These are phyloP conservation scores for Gnaphalium uliginosum DNA, from an alignment of 129 eudicot species.

Conservation along the genomic window DNA sequence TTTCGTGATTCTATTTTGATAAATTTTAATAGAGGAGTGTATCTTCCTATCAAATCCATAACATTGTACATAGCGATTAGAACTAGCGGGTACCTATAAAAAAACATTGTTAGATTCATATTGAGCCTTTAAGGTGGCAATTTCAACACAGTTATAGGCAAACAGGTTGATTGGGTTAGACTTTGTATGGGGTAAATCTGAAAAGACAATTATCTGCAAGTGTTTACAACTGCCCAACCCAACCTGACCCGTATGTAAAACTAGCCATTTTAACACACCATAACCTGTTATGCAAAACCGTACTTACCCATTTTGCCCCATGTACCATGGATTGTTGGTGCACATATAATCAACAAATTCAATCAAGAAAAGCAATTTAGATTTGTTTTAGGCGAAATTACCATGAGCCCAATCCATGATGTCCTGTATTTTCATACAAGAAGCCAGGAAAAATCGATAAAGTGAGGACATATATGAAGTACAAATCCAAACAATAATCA, in stretches of 20 bases:
- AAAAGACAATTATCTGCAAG: not conserved
- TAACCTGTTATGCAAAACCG: no score
- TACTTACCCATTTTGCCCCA: not conserved
- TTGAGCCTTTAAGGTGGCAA: not conserved
- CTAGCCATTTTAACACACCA: no score
- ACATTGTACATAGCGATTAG: slow-evolving; percentile 65
- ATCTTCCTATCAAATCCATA: slow-evolving; percentile 60
- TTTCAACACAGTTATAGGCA: not conserved
- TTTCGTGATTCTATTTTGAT: slow-evolving; percentile 51
- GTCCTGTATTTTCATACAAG: slow-evolving; percentile 67
- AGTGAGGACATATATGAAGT: slow-evolving; percentile 57
- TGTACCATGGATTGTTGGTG: not conserved
- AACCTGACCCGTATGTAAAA: not conserved
- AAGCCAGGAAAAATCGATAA: slow-evolving; percentile 81
- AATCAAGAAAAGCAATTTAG: no score
- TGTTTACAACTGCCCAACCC: not conserved
- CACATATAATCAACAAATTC: not conserved
- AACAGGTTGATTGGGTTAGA: not conserved
- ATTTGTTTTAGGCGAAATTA: slow-evolving; percentile 20
- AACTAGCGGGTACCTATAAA: slow-evolving; percentile 59
- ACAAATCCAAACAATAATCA: slow-evolving; percentile 62
- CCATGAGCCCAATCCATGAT: slow-evolving; percentile 68
- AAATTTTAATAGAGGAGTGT: slow-evolving; percentile 51
- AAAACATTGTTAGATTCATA: slow-evolving; percentile 9
- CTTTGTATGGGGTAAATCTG: not conserved